phyloP scores from a whole-genome alignment of 2,329 filamentous ascomycete species.

The Colletotrichum sp. region DNA sequence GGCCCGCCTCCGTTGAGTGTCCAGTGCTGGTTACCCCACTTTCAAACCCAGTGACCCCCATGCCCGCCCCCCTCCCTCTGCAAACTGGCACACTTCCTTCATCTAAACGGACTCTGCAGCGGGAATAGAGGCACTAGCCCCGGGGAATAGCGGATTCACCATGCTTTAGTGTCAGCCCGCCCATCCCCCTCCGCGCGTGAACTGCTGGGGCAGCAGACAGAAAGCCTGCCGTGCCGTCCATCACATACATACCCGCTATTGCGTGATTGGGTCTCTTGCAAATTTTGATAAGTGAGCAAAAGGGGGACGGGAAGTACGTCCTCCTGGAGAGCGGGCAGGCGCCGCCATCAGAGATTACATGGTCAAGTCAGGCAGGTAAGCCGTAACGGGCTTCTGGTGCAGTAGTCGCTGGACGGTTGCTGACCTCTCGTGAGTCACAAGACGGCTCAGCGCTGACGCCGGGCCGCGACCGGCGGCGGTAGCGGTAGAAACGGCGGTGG shows the following conservation, averaged over 20 bases:
- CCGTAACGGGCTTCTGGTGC: background rate
- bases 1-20: background rate
- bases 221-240: background rate
- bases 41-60: background rate
- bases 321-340: background rate
- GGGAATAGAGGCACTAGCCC: background rate
- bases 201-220: background rate
- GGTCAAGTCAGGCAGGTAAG: background rate
- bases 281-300: background rate
- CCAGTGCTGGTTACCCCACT: background rate
- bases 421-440: background rate
- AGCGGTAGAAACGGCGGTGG: background rate
- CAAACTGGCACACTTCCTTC: background rate
- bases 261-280: background rate
- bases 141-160: background rate
- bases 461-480: background rate
- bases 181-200: background rate
- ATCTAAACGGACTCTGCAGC: background rate
- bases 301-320: background rate
- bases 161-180: background rate
- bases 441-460: background rate
- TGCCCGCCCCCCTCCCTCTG: background rate
- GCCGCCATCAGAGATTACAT: background rate
- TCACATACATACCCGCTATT: conserved; percentile 10
- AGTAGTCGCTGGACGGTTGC: background rate